Evolutionary conservation across 371 early-diverging fungal genomes (phyloP), one percentile per base, ranked within the genome.

Genomic region (Mortierella sp.): DNA sequence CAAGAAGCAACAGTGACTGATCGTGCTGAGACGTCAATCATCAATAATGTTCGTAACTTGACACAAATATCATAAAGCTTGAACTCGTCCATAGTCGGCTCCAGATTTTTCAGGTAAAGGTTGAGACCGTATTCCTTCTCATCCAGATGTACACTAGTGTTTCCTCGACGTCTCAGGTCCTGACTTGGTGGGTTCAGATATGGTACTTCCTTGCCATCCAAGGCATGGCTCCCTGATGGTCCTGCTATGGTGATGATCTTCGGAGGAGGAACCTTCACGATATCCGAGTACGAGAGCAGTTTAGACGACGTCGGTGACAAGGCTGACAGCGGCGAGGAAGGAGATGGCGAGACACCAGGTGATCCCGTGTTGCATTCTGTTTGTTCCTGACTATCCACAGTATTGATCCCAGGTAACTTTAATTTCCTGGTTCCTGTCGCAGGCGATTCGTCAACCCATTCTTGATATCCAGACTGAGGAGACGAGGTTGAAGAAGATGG

Each of bases 81-180:
- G 62, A 57, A 72, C 30, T 77, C 77, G 26, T 71, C 46, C 77
- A 77, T 77, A 25, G 64, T 65, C 19, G 77, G 72, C 50, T 77
- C 77, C 43, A 77, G 57, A n/a, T 77, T 64, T 37, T 67, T 71
- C 23, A 77, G 61, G 48, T 60, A 77, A 18, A 77, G 52, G 53
- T 77, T 77, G 29, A 77, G 65, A 19, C 68, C 29, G 51, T 77
- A 77, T 37, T 77, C 77, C 16, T 64, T 72, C 51, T 72, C 68
- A 44, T 77, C 77, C 52, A 77, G 44, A 2, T 66, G 66, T 52
- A 57, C 66, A 60, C 67, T 75, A 5, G 75, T 75, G 66, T 75
- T 75, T n/a, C 75, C 75, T 48, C 75, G 61, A 53, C 71, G 66
- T 52, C 60, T 75, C 59, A 75, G n/a, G 26, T 75, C 75, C 18